A percentile compares a stretch with the other conserved stretches of the same genome.
phyloP scores from a whole-genome alignment of 2,329 filamentous ascomycete genomes.

The Lachnellula hyalina region DNA sequence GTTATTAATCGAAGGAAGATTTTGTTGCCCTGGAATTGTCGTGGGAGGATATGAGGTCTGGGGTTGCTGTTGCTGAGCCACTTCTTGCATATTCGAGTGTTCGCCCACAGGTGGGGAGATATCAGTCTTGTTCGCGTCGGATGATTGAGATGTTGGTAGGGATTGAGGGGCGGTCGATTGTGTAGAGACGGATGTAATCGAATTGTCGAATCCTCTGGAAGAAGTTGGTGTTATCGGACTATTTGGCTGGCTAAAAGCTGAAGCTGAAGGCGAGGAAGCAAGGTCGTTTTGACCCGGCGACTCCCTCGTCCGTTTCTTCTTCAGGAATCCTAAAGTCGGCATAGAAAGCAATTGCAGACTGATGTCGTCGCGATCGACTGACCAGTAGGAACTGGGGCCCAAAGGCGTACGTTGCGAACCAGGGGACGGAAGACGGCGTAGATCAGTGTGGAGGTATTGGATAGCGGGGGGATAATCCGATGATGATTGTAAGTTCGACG shows the following conservation, averaged over 20 bases:
- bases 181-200: slow-evolving; percentile 36
- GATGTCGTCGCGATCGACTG: slow-evolving; percentile 25
- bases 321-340: slow-evolving; percentile 93
- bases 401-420: slow-evolving; percentile 21
- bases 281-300: slow-evolving; percentile 60
- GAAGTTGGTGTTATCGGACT: slow-evolving; percentile 57
- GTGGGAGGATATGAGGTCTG: slow-evolving; percentile 23
- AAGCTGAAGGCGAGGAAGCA: slow-evolving; percentile 62
- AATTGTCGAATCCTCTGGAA: slow-evolving; percentile 42
- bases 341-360: slow-evolving; percentile 45
- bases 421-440: slow-evolving; percentile 16
- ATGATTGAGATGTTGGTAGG: slow-evolving; percentile 24
- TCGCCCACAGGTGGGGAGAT: slow-evolving; percentile 27
- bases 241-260: slow-evolving; percentile 59
- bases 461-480: slow-evolving; percentile 4
- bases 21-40: slow-evolving; percentile 42
- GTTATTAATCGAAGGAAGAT: slow-evolving; percentile 76
- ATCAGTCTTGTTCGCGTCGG: slow-evolving; percentile 24
- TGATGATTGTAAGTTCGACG: background rate
- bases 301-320: slow-evolving; percentile 98
- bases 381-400: slow-evolving; percentile 18
- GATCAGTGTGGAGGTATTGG: slow-evolving; percentile 3
- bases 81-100: slow-evolving; percentile 30
- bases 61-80: slow-evolving; percentile 30
- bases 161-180: slow-evolving; percentile 30